phyloP scores from a whole-genome alignment of 1,139 yeast genomes.

The Pichia sp. region DNA sequence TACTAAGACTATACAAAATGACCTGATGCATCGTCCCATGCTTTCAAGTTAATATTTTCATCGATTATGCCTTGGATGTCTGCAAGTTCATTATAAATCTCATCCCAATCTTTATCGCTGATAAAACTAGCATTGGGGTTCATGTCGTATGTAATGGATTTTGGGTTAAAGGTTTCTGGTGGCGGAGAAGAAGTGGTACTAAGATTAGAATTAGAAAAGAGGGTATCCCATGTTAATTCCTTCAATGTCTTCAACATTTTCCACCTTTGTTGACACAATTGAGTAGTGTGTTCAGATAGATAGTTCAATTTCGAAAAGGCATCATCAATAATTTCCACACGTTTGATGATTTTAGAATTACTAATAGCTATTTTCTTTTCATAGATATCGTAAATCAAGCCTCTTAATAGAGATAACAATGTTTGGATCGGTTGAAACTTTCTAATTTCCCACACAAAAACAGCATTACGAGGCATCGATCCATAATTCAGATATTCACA shows the following conservation, averaged over 20 bases:
- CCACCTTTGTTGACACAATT: slow-evolving; percentile 24
- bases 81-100: slow-evolving; percentile 18
- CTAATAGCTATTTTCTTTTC: background rate
- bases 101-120: slow-evolving; percentile 19
- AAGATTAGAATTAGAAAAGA: slow-evolving; percentile 8
- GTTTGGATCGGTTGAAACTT: slow-evolving; percentile 28
- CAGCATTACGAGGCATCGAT: slow-evolving; percentile 21
- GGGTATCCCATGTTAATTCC: slow-evolving; percentile 20
- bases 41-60: slow-evolving; percentile 20
- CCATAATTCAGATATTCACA: slow-evolving; percentile 22
- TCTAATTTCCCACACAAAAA: slow-evolving; percentile 26
- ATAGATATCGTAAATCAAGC: slow-evolving; percentile 17
- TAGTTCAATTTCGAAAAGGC: slow-evolving; percentile 19
- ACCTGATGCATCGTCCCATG: slow-evolving; percentile 26
- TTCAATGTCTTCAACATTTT: slow-evolving; percentile 19
- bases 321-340: slow-evolving; percentile 13
- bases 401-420: slow-evolving; percentile 19
- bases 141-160: background rate
- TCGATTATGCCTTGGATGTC: slow-evolving; percentile 20
- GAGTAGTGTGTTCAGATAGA: slow-evolving; percentile 22
- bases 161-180: background rate
- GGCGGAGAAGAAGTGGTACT: background rate
- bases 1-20: too few species aligned
- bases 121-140: background rate
- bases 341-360: slow-evolving; percentile 1